Conservation (phyloP, 305 asterid species). For the Stenogyne calaminthoides region DNA sequence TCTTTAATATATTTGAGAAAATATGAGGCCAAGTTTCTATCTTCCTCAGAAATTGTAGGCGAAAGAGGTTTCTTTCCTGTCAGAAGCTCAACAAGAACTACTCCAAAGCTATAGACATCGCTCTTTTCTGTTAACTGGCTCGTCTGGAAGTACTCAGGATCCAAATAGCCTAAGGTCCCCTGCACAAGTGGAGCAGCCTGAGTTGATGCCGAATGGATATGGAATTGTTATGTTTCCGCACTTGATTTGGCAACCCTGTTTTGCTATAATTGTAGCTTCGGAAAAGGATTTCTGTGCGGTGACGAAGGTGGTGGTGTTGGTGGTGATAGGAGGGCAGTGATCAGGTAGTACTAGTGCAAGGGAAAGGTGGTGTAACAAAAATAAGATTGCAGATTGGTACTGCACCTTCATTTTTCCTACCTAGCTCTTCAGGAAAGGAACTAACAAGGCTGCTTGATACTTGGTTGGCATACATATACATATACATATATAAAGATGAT, state of each 20-base stretch:
- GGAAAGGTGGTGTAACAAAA: constrained; percentile 26
- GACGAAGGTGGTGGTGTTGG: neutral
- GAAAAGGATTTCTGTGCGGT: constrained; percentile 26
- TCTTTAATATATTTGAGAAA: constrained; percentile 26
- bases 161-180: constrained; percentile 44
- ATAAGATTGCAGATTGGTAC: neutral
- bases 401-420: neutral
- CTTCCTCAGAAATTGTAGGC: constrained; percentile 24
- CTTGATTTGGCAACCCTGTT: constrained; percentile 46
- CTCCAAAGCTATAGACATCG: constrained; percentile 44
- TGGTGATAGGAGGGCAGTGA: neutral
- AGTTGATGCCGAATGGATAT: constrained; percentile 57
- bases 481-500: no score
- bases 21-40: constrained; percentile 35
- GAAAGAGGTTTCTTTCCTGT: constrained; percentile 41
- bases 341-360: neutral
- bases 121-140: constrained; percentile 36
- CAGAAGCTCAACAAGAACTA: constrained; percentile 44
- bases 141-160: constrained; percentile 36
- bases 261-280: constrained; percentile 35
- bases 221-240: constrained; percentile 59
- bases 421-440: neutral
- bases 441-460: no score
- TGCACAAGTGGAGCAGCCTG: constrained; percentile 55
- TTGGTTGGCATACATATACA: no score